Percentiles rank a stretch among this genome's conserved stretches.
Evolutionary conservation across 768 basidiomycete genomes (phyloP).

Genomic region (Mycena rebaudengoi): DNA sequence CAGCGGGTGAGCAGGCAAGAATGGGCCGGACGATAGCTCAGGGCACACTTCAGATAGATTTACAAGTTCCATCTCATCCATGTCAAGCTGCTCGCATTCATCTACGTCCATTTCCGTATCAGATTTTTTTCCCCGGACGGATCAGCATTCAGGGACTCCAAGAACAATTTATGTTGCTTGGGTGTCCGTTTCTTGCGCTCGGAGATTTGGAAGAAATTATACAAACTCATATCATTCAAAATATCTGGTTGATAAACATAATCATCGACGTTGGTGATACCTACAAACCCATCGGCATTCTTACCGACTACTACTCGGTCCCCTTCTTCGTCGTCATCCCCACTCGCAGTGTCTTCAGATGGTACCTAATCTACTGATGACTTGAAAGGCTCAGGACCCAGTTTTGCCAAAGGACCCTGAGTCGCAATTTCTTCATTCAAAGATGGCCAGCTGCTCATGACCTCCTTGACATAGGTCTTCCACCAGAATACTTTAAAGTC

Average conservation of each 20-base stretch:
- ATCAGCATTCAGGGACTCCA: neutral
- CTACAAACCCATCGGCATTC: neutral
- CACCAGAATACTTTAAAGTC: conserved; percentile 3
- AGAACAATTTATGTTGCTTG: neutral
- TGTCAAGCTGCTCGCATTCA: too few species aligned
- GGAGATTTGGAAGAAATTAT: neutral
- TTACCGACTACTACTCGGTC: neutral
- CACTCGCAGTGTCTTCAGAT: too few species aligned
- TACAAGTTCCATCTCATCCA: too few species aligned
- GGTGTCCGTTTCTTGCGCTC: neutral
- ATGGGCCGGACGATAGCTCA: too few species aligned
- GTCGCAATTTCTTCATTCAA: neutral
- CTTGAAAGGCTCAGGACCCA: neutral
- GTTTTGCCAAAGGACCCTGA: too few species aligned
- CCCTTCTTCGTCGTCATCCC: neutral
- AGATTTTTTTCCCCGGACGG: too few species aligned
- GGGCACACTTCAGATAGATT: too few species aligned
- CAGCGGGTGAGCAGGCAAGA: neutral
- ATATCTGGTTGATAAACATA: neutral
- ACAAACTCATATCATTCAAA: neutral
- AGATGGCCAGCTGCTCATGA: neutral
- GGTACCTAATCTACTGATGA: too few species aligned
- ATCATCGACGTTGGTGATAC: neutral
- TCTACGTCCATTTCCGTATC: too few species aligned
- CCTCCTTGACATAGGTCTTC: neutral